Evolutionary conservation across 108 stramenopile species (phyloP), one percentile per base, ranked within the genome.

Genomic region (Aurantiochytrium sp.): DNA sequence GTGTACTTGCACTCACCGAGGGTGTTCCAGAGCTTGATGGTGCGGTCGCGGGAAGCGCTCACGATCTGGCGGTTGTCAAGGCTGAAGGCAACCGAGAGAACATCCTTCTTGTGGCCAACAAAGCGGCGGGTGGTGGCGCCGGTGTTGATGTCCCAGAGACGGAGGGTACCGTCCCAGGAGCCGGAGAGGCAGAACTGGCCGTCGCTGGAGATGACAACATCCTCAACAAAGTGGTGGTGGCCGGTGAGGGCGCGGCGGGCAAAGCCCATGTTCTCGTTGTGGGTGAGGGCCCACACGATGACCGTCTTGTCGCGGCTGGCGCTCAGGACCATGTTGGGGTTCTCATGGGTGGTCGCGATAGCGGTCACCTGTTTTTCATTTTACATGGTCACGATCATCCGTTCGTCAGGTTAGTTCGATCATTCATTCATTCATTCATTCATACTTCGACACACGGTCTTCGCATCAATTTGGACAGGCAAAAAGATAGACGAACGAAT

Each of bases 1-100:
- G 95, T 97, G 95, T 94, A 98, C 94, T 98, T 98, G 97, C 97
- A 98, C 92, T 98, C 97, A 89, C 97, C 98, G 23, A 99, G 93
- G 71, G 98, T 98, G 96, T 99, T 99, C 99, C 99, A 99, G 57
- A 99, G 94, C 94, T 98, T 98, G 93, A 99, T 97, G 90, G 97
- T 96, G 93, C 95, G 95, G 93, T 99, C 99, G 71, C 99, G 97
- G 44, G 98, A 97, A 25, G 97, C 97, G 59, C 96, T 97, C 72
- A 99, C 97, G 92, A 99, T 99, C 53, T 98, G 96, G 94, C 98
- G 97, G 95, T 99, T 99, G 96, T 98, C 98, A 25, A 95, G 97
- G 58, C 96, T 97, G 94, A 99, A 99, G 87, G 99, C 97, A 16
- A 99, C 98, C 45, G 95, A 96, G 28, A 99, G 95, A 23, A 99